phyloP scores from a whole-genome alignment of 257 asterid species.

The Plantago major region DNA sequence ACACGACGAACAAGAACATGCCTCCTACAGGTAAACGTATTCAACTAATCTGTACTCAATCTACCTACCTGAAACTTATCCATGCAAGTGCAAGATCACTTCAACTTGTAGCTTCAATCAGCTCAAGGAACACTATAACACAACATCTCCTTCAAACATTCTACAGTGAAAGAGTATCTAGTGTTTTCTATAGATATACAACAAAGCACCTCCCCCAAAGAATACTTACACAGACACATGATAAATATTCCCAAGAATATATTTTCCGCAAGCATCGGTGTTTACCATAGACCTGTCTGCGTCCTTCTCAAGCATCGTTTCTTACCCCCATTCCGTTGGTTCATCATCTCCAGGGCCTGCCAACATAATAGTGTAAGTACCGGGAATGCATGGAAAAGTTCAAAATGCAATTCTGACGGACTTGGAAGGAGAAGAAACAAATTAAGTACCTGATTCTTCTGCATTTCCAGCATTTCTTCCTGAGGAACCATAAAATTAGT shows the following conservation, averaged over 20 bases:
- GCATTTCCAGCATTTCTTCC: slow-evolving; percentile 42
- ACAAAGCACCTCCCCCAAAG: slow-evolving; percentile 14
- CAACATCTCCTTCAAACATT: slow-evolving; percentile 2
- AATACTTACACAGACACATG: slow-evolving; percentile 25
- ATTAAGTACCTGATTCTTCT: slow-evolving; percentile 45
- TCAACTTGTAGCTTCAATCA: background rate
- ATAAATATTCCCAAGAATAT: slow-evolving; percentile 7
- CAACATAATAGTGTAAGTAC: background rate
- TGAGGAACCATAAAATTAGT: slow-evolving; percentile 19
- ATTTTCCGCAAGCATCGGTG: slow-evolving; percentile 1
- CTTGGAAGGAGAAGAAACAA: background rate
- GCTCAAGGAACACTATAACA: slow-evolving; percentile 10
- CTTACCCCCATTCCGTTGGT: slow-evolving; percentile 46
- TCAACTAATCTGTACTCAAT: slow-evolving; percentile 9
- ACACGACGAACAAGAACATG: background rate
- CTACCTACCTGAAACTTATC: slow-evolving; percentile 10
- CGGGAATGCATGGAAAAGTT: background rate
- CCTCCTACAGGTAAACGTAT: slow-evolving; percentile 12
- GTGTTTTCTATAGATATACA: slow-evolving; percentile 21
- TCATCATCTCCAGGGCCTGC: slow-evolving; percentile 73
- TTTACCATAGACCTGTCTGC: slow-evolving; percentile 80
- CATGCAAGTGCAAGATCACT: slow-evolving; percentile 6
- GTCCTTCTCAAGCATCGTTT: slow-evolving; percentile 80
- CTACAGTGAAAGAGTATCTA: slow-evolving; percentile 4
- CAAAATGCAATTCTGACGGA: background rate